Base-by-base conservation (phyloP, 805 yeast species). In the Jamesozyma lodderae region DNA sequence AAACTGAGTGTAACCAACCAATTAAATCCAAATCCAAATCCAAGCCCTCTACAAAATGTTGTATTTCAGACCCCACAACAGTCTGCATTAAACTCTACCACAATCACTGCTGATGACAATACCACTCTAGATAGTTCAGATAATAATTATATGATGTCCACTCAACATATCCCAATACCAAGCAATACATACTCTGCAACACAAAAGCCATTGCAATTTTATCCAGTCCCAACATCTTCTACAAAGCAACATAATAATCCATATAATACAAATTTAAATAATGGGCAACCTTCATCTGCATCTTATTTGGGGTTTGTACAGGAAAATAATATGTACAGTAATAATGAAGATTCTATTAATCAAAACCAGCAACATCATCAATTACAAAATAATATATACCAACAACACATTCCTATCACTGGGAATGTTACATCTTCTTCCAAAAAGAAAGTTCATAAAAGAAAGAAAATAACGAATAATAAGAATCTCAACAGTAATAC, bases 11-110 rank as follows among this genome's bases (percentile, higher is more conserved):
- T n/a, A n/a, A n/a, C n/a, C n/a, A n/a, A n/a, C n/a, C n/a, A n/a
- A n/a, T n/a, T n/a, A n/a, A n/a, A n/a, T n/a, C n/a, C n/a, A n/a
- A n/a, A n/a, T n/a, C n/a, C 49, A 10, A 48, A 58, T 25, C 62
- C 62, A 26, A 54, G 60, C 37, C 63, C 63, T 1, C 41, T 57
- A 33, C 60, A 56, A 26, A 57, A 57, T 41, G 26, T 57, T 16
- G 49, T 50, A n/a, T 59, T 53, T 31, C 60, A 55, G 41, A 56
- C 62, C 2, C 63, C 62, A 7, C 60, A 57, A 38, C 59, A 52
- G 37, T 35, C 35, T 24, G 15, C 1, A 11, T 28, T 21, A 20
- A 33, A 41, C n/a, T 36, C 40, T 8, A 35, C 32, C 13, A 20
- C 8, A 6, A 29, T 22, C 14, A 27, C 25, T 14, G n/a, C 10